These are phyloP conservation scores for Arthrobotrys sinensis DNA, from an alignment of 2,329 filamentous ascomycete species.

Conservation along the genomic window DNA sequence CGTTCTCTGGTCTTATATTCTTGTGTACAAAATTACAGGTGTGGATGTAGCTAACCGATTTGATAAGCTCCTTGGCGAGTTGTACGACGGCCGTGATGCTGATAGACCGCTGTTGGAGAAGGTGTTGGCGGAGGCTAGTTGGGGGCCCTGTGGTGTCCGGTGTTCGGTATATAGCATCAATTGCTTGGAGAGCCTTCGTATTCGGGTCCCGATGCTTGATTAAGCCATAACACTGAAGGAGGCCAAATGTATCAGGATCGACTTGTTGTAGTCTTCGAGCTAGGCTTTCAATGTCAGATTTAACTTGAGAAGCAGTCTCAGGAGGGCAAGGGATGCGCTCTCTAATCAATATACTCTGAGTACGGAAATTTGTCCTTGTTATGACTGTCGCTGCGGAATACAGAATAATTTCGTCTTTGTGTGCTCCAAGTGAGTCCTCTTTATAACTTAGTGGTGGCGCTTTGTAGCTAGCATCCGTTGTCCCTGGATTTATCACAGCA, in stretches of 20 bases:
- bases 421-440: slow-evolving; percentile 29
- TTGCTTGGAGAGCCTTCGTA: slow-evolving; percentile 1
- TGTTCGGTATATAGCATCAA: slow-evolving; percentile 45
- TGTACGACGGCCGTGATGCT: slow-evolving; percentile 63
- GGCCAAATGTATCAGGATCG: slow-evolving; percentile 62
- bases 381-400: slow-evolving; percentile 37
- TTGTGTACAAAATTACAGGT: slow-evolving; percentile 70
- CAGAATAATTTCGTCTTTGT: slow-evolving; percentile 31
- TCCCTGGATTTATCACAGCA: neutral
- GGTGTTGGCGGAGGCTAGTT: slow-evolving; percentile 58
- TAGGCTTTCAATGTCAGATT: slow-evolving; percentile 57
- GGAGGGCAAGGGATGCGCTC: slow-evolving; percentile 27
- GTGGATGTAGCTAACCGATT: slow-evolving; percentile 67
- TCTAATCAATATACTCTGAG: slow-evolving; percentile 20
- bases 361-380: slow-evolving; percentile 39
- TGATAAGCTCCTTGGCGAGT: slow-evolving; percentile 66
- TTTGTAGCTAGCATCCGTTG: slow-evolving; percentile 3
- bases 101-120: slow-evolving; percentile 52
- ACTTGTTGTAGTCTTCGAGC: slow-evolving; percentile 62
- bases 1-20: slow-evolving; percentile 69
- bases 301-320: slow-evolving; percentile 46
- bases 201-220: slow-evolving; percentile 39
- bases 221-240: slow-evolving; percentile 63
- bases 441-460: slow-evolving; percentile 8
- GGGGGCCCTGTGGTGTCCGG: slow-evolving; percentile 16